These are phyloP conservation scores for Pestalotiopsis sp. DNA, from an alignment of 2,329 filamentous ascomycete genomes.

Conservation along the genomic window DNA sequence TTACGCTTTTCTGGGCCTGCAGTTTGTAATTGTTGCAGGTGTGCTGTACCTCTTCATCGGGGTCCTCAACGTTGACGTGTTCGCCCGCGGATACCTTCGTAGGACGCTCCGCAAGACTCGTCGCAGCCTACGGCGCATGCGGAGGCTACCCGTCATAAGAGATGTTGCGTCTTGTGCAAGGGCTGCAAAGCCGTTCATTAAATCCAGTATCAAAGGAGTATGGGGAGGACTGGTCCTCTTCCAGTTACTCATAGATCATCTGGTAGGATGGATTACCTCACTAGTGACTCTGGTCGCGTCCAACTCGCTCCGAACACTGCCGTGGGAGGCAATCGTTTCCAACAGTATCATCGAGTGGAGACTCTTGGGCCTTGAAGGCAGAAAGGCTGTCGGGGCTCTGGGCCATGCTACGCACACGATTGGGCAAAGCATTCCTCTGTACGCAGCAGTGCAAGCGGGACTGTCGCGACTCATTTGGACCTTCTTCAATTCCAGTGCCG, in stretches of 20 bases:
- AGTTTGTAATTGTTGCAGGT: background rate
- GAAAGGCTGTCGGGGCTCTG: background rate
- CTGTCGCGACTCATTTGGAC: background rate
- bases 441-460: background rate
- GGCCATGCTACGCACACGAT: background rate
- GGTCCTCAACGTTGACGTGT: background rate
- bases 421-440: background rate
- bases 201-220: background rate
- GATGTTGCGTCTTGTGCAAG: background rate
- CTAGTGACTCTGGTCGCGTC: background rate
- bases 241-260: background rate
- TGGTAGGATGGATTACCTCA: background rate
- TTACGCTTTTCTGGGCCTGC: background rate
- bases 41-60: background rate
- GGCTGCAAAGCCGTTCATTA: background rate
- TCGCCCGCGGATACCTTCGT: background rate
- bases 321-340: background rate
- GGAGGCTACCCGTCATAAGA: background rate
- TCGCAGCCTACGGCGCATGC: background rate
- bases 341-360: background rate
- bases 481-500: background rate
- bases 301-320: background rate
- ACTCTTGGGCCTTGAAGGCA: background rate
- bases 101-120: background rate
- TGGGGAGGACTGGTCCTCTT: background rate